Conservation (phyloP, 2,329 filamentous ascomycete genomes). For the Hypoxylon sp. region DNA sequence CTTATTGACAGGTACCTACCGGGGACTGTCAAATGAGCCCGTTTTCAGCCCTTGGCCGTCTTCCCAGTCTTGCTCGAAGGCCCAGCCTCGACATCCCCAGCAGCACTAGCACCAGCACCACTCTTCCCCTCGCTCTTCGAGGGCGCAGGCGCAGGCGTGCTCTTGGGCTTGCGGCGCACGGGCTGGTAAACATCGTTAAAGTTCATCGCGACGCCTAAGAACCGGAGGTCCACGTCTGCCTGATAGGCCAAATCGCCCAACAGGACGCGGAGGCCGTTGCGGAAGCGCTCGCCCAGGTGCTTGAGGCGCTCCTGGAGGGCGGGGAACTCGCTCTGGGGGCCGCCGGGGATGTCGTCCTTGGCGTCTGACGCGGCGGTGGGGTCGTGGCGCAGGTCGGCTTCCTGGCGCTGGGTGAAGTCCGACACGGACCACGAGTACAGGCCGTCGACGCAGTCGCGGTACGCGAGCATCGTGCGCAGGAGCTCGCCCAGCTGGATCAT, state of each 20-base stretch:
- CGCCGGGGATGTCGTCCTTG: slow-evolving; percentile 63
- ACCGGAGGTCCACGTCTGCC: slow-evolving; percentile 94
- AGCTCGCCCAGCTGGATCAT: slow-evolving; percentile 93
- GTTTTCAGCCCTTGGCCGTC: slow-evolving; percentile 18
- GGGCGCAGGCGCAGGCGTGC: slow-evolving; percentile 44
- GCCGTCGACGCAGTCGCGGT: slow-evolving; percentile 93
- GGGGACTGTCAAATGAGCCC: no score
- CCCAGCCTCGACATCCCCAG: not conserved
- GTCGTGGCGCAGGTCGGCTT: slow-evolving; percentile 82
- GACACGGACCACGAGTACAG: slow-evolving; percentile 95
- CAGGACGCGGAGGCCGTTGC: slow-evolving; percentile 81
- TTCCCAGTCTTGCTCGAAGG: not conserved
- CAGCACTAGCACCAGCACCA: not conserved
- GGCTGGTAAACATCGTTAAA: slow-evolving; percentile 98
- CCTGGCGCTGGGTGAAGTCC: slow-evolving; percentile 93
- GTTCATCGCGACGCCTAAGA: slow-evolving; percentile 97
- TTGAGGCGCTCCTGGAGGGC: slow-evolving; percentile 81
- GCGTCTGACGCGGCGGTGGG: slow-evolving; percentile 53
- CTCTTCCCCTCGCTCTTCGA: slow-evolving; percentile 16
- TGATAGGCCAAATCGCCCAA: slow-evolving; percentile 94
- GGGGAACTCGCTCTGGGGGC: slow-evolving; percentile 77
- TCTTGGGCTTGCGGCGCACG: slow-evolving; percentile 73
- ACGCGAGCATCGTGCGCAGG: slow-evolving; percentile 91
- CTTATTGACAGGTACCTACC: no score
- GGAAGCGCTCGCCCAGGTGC: slow-evolving; percentile 82